Evolutionary conservation across 257 asterid species (phyloP), one percentile per base, ranked within the genome.

Genomic region (Solanum stenotomum): DNA sequence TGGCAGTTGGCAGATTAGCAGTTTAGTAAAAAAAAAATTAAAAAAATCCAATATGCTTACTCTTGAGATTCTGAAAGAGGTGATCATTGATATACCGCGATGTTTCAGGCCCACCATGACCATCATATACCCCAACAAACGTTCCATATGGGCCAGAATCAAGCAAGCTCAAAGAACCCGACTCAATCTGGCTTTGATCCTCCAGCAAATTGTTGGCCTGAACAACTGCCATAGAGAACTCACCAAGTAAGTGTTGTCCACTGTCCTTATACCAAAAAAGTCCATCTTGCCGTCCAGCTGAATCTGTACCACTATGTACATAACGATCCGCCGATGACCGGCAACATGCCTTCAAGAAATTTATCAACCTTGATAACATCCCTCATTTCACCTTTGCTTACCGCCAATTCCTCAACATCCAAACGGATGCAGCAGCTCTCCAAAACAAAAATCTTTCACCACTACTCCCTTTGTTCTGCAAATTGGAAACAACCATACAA

Each of bases 21-120:
- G 85, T 29, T 8, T 81, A 16, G 42, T 81, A 3, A 46, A 27
- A 37, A 76, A 56, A 52, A 49, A 14, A n/a, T n/a, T n/a, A n/a
- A n/a, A 52, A 49, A 85, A 25, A 25, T 20, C 71, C 29, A 84
- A 63, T 52, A 29, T 63, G 37, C 89, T 88, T 89, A 92, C 94
- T 87, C 88, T 92, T 91, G 84, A 92, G 88, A 88, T 92, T 78
- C 83, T 88, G 93, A 87, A 92, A 92, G 79, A 92, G 89, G 86
- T 92, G 90, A 70, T 91, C 90, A 10, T 91, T 90, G 86, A 92
- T 87, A 86, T 84, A 91, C 20, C 92, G 92, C 4, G 94, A 91
- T 29, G 94, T 91, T 89, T 92, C 94, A 72, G 94, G 94, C 70
- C 94, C 94, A n/a, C 94, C 94, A 81, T 92, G 94, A 71, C 94